Conservation (phyloP, 179 eudicot species). For the Amaranthus tricolor region DNA sequence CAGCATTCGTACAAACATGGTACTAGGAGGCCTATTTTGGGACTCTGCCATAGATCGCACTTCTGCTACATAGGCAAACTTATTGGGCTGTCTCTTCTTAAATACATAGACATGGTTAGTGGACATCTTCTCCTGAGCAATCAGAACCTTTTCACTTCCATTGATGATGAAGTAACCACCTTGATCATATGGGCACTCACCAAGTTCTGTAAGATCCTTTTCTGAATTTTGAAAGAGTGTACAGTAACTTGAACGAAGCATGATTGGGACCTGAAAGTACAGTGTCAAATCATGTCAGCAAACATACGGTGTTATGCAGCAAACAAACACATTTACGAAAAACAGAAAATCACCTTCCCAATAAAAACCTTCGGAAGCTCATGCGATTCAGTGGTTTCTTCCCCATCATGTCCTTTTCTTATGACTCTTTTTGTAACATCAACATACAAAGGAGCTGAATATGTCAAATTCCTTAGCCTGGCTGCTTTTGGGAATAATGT, state of each 20-base stretch:
- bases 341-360: constrained; percentile 62
- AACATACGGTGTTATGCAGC: not conserved
- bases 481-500: constrained; percentile 97
- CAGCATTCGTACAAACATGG: constrained; percentile 96
- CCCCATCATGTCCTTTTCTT: constrained; percentile 95
- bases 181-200: constrained; percentile 92
- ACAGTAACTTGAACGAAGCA: constrained; percentile 97
- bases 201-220: constrained; percentile 92
- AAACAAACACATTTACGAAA: not conserved
- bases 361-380: constrained; percentile 92
- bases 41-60: constrained; percentile 94
- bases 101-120: constrained; percentile 96
- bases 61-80: constrained; percentile 90
- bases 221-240: constrained; percentile 91
- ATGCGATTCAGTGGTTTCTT: constrained; percentile 85
- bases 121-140: constrained; percentile 99
- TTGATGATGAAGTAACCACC: constrained; percentile 96
- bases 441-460: constrained; percentile 93
- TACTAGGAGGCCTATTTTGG: constrained; percentile 92
- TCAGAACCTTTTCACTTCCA: constrained; percentile 94
- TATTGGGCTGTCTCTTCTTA: constrained; percentile 96
- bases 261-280: constrained; percentile 74
- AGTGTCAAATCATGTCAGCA: constrained; percentile 5
- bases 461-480: constrained; percentile 86
- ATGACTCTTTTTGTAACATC: constrained; percentile 79